These are phyloP conservation scores for Mercurialis annua DNA, from an alignment of 345 rosid genomes.

Conservation along the genomic window DNA sequence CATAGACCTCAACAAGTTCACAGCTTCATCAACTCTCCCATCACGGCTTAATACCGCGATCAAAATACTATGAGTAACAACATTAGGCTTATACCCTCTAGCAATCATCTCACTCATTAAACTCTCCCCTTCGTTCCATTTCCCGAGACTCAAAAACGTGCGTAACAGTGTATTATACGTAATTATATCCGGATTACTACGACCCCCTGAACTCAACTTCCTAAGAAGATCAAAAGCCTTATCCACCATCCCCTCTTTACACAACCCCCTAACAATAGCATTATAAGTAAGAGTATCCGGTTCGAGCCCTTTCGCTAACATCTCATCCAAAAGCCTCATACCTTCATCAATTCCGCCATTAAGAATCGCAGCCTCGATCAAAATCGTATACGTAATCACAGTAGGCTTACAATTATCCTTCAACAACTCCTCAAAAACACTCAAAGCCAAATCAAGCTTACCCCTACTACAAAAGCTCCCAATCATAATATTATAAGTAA, in stretches of 20 bases:
- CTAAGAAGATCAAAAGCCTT: conserved; percentile 54
- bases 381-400: conserved; percentile 76
- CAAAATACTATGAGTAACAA: conserved; percentile 70
- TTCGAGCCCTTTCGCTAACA: conserved; percentile 57
- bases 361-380: conserved; percentile 67
- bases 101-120: conserved; percentile 58
- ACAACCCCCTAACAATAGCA: conserved; percentile 69
- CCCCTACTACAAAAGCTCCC: conserved; percentile 71
- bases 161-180: conserved; percentile 65
- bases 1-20: conserved; percentile 53
- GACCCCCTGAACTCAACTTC: conserved; percentile 46
- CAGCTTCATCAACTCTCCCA: conserved; percentile 57
- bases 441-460: conserved; percentile 56
- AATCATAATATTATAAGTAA: conserved; percentile 77
- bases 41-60: conserved; percentile 63
- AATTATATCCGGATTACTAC: conserved; percentile 63
- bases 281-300: conserved; percentile 72
- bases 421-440: conserved; percentile 56
- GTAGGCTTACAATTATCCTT: conserved; percentile 61
- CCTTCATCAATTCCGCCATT: conserved; percentile 60
- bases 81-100: conserved; percentile 52
- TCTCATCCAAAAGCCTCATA: conserved; percentile 76
- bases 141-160: conserved; percentile 57
- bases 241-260: conserved; percentile 60
- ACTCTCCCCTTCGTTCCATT: conserved; percentile 67